phyloP scores from a whole-genome alignment of 2,329 filamentous ascomycete genomes.

The Gliomastix tumulicola region DNA sequence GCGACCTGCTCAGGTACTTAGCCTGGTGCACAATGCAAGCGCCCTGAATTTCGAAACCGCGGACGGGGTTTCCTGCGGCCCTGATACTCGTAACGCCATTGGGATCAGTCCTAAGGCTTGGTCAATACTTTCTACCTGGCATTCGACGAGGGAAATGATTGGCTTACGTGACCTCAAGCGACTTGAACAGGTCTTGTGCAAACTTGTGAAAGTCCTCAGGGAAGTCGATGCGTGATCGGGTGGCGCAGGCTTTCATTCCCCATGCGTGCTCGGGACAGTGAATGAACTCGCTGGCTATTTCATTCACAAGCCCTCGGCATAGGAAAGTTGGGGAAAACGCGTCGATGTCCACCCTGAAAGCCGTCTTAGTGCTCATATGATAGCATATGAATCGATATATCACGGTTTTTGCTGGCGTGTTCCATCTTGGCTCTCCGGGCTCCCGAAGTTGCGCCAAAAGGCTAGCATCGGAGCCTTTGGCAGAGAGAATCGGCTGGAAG shows the following conservation, averaged over 20 bases:
- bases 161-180: too few species aligned
- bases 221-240: neutral
- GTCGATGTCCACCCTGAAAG: slow-evolving; percentile 2
- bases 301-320: neutral
- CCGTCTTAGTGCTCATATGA: too few species aligned
- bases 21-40: too few species aligned
- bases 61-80: too few species aligned
- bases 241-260: slow-evolving; percentile 5
- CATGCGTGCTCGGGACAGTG: slow-evolving; percentile 4
- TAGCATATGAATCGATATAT: neutral
- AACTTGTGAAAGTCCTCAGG: neutral
- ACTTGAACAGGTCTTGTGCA: too few species aligned
- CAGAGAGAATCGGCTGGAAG: slow-evolving; percentile 1
- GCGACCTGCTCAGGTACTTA: too few species aligned
- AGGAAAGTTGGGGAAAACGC: neutral
- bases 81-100: too few species aligned
- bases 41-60: too few species aligned
- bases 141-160: too few species aligned
- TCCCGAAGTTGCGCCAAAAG: neutral
- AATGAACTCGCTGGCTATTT: slow-evolving; percentile 2
- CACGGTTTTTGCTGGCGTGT: neutral
- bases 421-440: neutral
- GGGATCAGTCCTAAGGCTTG: too few species aligned
- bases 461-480: neutral
- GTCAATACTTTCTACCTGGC: too few species aligned